A percentile compares a stretch with the other conserved stretches of the same genome.
Evolutionary conservation across 768 basidiomycete genomes (phyloP).

Genomic region (Neoboletus subvelutipes): DNA sequence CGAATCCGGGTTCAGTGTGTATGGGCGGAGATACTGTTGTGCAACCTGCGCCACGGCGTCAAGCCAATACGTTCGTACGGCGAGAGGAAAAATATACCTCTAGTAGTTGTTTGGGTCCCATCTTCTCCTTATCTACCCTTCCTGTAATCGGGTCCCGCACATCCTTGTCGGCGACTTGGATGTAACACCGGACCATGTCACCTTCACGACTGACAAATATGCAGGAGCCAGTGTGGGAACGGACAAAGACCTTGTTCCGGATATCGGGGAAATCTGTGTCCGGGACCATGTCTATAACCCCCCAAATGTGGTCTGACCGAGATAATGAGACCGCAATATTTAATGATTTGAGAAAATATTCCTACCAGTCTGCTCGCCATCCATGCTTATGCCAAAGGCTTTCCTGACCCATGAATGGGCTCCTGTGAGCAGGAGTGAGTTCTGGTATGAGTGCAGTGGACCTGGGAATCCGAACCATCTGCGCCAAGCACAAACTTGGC

Average conservation of each 20-base stretch:
- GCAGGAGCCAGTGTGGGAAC: conserved; percentile 49
- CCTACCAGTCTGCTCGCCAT: conserved; percentile 64
- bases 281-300: conserved; percentile 46
- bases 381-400: conserved; percentile 60
- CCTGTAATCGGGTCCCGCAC: conserved; percentile 39
- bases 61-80: background rate
- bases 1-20: conserved; percentile 27
- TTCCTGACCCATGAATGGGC: conserved; percentile 86
- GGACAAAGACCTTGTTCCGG: conserved; percentile 46
- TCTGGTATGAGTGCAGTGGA: background rate
- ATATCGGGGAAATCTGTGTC: conserved; percentile 56
- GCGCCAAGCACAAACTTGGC: conserved; percentile 78
- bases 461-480: conserved; percentile 49
- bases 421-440: conserved; percentile 40
- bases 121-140: conserved; percentile 39
- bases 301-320: conserved; percentile 40
- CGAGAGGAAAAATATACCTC: conserved; percentile 21
- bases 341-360: background rate
- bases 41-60: conserved; percentile 32
- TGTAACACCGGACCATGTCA: conserved; percentile 48
- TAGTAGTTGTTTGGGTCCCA: conserved; percentile 41
- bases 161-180: conserved; percentile 46
- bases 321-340: background rate
- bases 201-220: conserved; percentile 54
- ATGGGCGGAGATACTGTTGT: conserved; percentile 42